Evolutionary conservation across 139 green algal genomes (phyloP), one percentile per base, ranked within the genome.

Genomic region (Trebouxia sp.): DNA sequence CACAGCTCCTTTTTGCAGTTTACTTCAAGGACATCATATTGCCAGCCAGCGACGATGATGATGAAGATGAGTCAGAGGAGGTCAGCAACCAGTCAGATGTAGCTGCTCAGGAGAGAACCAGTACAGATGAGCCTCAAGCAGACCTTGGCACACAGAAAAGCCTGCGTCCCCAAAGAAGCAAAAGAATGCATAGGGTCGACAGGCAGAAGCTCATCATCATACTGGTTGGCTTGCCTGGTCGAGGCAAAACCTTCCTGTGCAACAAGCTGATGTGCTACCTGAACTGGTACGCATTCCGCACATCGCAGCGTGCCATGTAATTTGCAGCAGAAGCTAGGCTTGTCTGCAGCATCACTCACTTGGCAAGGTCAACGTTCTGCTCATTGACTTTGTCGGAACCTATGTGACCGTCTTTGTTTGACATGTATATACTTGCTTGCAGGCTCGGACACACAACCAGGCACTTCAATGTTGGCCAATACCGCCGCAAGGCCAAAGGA

Each of bases 381-480:
- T n/a, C n/a, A n/a, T n/a, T n/a, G n/a, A n/a, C n/a, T n/a, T n/a
- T n/a, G n/a, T n/a, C n/a, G n/a, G n/a, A n/a, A n/a, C n/a, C n/a
- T n/a, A n/a, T n/a, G n/a, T n/a, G n/a, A n/a, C n/a, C n/a, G n/a
- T n/a, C n/a, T n/a, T n/a, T n/a, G n/a, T n/a, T n/a, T n/a, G n/a
- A n/a, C n/a, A n/a, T n/a, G n/a, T n/a, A n/a, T n/a, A n/a, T n/a
- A 72, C 62, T 51, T 43, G 66, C 42, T 15, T 53, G 39, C 85
- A 95, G 94, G 94, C 88, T 98, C 78, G 96, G 96, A 42, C 96
- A 99, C 83, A 80, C 87, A 56, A 97, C 95, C 0, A 84, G 85
- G 11, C 95, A 98, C 82, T 98, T 99, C 90, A 99, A 98, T 77
- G 95, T 99, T n/a, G 96, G 96, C 38, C 81, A 89, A 56, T 98